These are phyloP conservation scores for Jamesozyma lodderae DNA, from an alignment of 805 yeast species.

Conservation along the genomic window DNA sequence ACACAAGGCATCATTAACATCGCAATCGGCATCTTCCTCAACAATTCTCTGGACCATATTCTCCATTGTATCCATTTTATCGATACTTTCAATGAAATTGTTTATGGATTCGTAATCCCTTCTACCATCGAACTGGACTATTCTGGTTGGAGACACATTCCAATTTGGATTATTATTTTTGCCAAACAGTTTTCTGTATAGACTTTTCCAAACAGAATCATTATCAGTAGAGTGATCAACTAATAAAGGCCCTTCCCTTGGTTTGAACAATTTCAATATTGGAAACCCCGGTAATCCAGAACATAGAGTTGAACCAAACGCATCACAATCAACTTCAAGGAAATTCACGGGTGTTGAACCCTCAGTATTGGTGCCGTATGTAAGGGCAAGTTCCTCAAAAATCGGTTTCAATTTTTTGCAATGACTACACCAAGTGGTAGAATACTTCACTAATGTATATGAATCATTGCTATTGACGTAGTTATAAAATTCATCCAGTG, in stretches of 20 bases:
- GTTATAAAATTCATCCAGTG: constrained; percentile 27
- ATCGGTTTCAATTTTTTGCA: constrained; percentile 51
- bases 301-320: constrained; percentile 27
- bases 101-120: constrained; percentile 41
- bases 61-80: constrained; percentile 9
- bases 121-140: constrained; percentile 48
- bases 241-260: constrained; percentile 19
- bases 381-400: constrained; percentile 41
- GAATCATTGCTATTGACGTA: constrained; percentile 18
- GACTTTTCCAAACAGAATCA: constrained; percentile 6
- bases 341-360: constrained; percentile 14
- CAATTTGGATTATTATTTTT: constrained; percentile 11
- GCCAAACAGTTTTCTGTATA: constrained; percentile 2
- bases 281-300: constrained; percentile 48
- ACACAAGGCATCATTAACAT: constrained; percentile 7
- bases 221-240: background rate
- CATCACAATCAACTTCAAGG: constrained; percentile 28
- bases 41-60: constrained; percentile 13
- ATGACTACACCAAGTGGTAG: constrained; percentile 68
- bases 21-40: constrained; percentile 29
- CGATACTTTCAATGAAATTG: constrained; percentile 38
- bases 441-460: constrained; percentile 32
- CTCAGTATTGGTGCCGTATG: constrained; percentile 7
- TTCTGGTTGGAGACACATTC: constrained; percentile 29
- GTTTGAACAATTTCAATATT: constrained; percentile 47